A percentile compares a stretch with the other conserved stretches of the same genome.
phyloP scores from a whole-genome alignment of 1,284 basidiomycete species.

The Pisolithus thermaeus region DNA sequence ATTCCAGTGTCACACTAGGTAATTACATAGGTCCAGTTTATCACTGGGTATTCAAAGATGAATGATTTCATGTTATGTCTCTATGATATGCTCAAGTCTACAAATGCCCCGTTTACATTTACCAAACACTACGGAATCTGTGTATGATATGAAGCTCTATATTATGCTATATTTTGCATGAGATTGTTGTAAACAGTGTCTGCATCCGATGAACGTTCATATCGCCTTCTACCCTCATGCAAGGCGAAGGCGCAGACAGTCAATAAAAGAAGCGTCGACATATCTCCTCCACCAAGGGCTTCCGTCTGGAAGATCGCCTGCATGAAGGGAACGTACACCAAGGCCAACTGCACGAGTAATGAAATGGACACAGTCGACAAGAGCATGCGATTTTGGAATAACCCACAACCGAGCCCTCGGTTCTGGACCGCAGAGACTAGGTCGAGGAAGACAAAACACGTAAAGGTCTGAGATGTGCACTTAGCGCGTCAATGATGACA shows the following conservation, averaged over 20 bases:
- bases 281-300: conserved; percentile 63
- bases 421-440: conserved; percentile 93
- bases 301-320: conserved; percentile 94
- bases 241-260: conserved; percentile 63
- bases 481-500: neutral
- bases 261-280: conserved; percentile 68
- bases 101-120: too few species aligned
- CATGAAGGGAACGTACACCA: conserved; percentile 89
- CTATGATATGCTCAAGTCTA: too few species aligned
- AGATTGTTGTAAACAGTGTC: conserved; percentile 30
- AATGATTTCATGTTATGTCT: too few species aligned
- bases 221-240: conserved; percentile 79
- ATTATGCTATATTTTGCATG: conserved; percentile 41
- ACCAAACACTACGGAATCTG: neutral
- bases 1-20: too few species aligned
- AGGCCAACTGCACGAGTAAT: conserved; percentile 74
- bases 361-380: conserved; percentile 82
- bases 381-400: conserved; percentile 86
- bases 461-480: conserved; percentile 70
- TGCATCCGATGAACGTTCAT: conserved; percentile 54
- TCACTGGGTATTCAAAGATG: too few species aligned
- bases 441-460: conserved; percentile 97
- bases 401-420: conserved; percentile 77
- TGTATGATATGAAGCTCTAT: too few species aligned
- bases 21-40: too few species aligned